A percentile compares a stretch with the other conserved stretches of the same genome.
phyloP scores from a whole-genome alignment of 108 stramenopile genomes.

The Nitzschia sp. region DNA sequence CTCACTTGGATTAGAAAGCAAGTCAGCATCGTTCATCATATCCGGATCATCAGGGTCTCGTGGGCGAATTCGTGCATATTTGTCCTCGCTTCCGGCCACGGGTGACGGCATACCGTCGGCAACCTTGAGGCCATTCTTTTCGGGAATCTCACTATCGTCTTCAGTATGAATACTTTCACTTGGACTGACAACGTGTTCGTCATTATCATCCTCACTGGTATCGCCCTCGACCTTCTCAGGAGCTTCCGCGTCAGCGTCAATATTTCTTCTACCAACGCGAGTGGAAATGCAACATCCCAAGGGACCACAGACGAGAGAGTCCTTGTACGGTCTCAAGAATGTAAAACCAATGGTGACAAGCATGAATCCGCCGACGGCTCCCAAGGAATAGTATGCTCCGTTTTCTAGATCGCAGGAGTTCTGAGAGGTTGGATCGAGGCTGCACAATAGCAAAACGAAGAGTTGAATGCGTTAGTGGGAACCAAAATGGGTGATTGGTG shows the following conservation, averaged over 20 bases:
- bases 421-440: slow-evolving; percentile 7
- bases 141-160: neutral
- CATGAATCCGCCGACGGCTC: neutral
- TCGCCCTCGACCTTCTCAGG: neutral
- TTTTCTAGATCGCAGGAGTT: neutral
- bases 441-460: neutral
- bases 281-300: slow-evolving; percentile 13
- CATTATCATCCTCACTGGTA: neutral
- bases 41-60: neutral
- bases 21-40: neutral
- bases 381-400: slow-evolving; percentile 11
- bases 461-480: neutral
- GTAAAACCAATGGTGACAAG: neutral
- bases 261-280: neutral
- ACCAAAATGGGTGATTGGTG: neutral
- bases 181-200: neutral
- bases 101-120: neutral
- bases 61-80: neutral
- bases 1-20: neutral
- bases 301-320: neutral
- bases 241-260: neutral
- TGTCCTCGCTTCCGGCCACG: neutral
- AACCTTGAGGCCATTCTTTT: neutral
- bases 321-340: slow-evolving; percentile 5
- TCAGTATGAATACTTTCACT: neutral